Evolutionary conservation across 2,329 filamentous ascomycete genomes (phyloP).

Genomic region (Penicillium sp.): DNA sequence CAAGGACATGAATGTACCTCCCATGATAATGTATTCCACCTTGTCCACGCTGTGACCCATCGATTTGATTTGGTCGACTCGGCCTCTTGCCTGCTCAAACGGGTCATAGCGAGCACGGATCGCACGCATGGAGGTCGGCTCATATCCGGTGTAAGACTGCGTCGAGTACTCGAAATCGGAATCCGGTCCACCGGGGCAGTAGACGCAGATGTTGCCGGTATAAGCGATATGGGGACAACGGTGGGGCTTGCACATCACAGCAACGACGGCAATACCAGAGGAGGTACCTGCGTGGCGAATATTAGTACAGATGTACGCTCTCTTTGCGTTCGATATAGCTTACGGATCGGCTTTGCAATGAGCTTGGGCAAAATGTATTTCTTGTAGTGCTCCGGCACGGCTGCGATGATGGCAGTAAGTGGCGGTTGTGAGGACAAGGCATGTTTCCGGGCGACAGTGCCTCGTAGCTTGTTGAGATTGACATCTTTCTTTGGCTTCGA

Average conservation of each 20-base stretch:
- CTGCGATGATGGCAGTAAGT: conserved; percentile 92
- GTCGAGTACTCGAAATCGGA: conserved; percentile 99
- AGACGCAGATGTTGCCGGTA: conserved; percentile 98
- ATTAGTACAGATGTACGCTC: conserved; percentile 10
- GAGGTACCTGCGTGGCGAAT: conserved; percentile 63
- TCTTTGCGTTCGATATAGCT: conserved; percentile 25
- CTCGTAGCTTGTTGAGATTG: conserved; percentile 83
- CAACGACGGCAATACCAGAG: conserved; percentile 94
- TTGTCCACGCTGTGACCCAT: conserved; percentile 97
- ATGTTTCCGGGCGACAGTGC: conserved; percentile 89
- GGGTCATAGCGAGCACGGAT: conserved; percentile 96
- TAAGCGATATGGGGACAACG: conserved; percentile 96
- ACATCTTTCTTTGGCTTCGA: conserved; percentile 73
- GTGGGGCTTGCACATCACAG: conserved; percentile 99
- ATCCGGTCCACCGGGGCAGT: conserved; percentile 94
- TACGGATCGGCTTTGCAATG: conserved; percentile 92
- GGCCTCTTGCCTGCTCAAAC: conserved; percentile 91
- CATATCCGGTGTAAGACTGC: conserved; percentile 97
- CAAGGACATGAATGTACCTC: conserved; percentile 97
- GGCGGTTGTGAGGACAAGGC: conserved; percentile 80
- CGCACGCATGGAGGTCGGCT: conserved; percentile 96
- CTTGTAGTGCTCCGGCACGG: conserved; percentile 98
- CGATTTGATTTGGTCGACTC: conserved; percentile 93
- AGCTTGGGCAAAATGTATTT: conserved; percentile 97
- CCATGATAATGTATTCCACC: conserved; percentile 99